Conservation (phyloP, 2,329 filamentous ascomycete genomes). For the Colletotrichum trifolii region DNA sequence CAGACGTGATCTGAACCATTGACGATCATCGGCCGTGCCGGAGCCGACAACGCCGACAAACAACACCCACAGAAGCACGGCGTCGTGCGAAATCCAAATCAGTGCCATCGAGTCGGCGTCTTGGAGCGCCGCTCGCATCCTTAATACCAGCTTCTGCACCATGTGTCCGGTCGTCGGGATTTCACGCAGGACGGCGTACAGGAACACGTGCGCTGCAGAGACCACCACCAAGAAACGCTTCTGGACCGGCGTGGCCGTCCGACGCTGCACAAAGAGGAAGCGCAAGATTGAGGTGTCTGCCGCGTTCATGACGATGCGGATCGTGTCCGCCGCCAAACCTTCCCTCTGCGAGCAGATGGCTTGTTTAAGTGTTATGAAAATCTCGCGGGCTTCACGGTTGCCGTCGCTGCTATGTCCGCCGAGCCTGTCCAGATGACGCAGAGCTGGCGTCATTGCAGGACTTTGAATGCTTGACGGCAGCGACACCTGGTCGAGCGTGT, state of each 20-base stretch:
- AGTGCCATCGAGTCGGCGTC: constrained; percentile 26
- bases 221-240: constrained; percentile 27
- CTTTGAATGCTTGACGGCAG: constrained; percentile 25
- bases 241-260: constrained; percentile 19
- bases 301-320: constrained; percentile 37
- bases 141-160: constrained; percentile 24
- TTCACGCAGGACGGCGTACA: constrained; percentile 34
- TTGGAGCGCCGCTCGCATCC: constrained; percentile 32
- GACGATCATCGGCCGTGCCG: constrained; percentile 11
- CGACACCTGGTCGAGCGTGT: constrained; percentile 35
- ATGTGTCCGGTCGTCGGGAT: constrained; percentile 36
- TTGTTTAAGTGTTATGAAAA: constrained; percentile 33
- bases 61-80: constrained; percentile 34
- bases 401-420: constrained; percentile 21
- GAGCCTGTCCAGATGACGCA: constrained; percentile 29
- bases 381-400: constrained; percentile 17
- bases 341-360: constrained; percentile 26
- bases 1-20: constrained; percentile 21
- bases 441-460: constrained; percentile 26
- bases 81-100: constrained; percentile 21
- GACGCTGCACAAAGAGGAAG: constrained; percentile 30
- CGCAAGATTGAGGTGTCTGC: constrained; percentile 36
- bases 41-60: constrained; percentile 36
- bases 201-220: constrained; percentile 35
- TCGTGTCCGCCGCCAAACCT: constrained; percentile 31